Percentiles rank a stretch among this genome's conserved stretches.
phyloP scores from a whole-genome alignment of 768 basidiomycete species.

The Megacollybia marginata region DNA sequence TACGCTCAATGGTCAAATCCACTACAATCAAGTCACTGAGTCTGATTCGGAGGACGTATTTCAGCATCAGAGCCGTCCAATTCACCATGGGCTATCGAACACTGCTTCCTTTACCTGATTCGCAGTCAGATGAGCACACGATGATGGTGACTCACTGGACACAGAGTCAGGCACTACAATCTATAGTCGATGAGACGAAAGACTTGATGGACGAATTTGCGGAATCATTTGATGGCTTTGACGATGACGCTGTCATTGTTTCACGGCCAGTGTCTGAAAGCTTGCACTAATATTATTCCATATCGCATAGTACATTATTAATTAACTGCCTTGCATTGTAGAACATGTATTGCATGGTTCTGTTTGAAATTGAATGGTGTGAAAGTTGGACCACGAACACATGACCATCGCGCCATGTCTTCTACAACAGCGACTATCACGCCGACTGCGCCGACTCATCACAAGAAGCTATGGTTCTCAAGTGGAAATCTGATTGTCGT shows the following conservation, averaged over 20 bases:
- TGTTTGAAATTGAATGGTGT: no score
- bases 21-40: slow-evolving; percentile 40
- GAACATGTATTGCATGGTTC: no score
- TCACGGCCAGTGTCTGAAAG: not conserved
- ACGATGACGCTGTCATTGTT: slow-evolving; percentile 23
- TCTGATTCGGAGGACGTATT: slow-evolving; percentile 53
- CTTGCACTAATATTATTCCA: not conserved
- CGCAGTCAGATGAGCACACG: slow-evolving; percentile 23
- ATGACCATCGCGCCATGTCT: no score
- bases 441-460: no score
- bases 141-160: slow-evolving; percentile 43
- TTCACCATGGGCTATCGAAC: slow-evolving; percentile 54
- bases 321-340: no score
- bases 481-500: slow-evolving; percentile 36
- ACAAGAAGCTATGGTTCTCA: no score
- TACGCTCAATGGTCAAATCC: slow-evolving; percentile 23
- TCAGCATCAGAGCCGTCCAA: slow-evolving; percentile 56
- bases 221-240: slow-evolving; percentile 19
- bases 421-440: no score
- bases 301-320: no score
- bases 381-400: no score
- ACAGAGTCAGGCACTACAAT: slow-evolving; percentile 40
- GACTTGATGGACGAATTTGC: slow-evolving; percentile 57
- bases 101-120: slow-evolving; percentile 41
- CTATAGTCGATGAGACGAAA: slow-evolving; percentile 46